Conservation (phyloP, 805 yeast species). For the Candida silvicultrix region DNA sequence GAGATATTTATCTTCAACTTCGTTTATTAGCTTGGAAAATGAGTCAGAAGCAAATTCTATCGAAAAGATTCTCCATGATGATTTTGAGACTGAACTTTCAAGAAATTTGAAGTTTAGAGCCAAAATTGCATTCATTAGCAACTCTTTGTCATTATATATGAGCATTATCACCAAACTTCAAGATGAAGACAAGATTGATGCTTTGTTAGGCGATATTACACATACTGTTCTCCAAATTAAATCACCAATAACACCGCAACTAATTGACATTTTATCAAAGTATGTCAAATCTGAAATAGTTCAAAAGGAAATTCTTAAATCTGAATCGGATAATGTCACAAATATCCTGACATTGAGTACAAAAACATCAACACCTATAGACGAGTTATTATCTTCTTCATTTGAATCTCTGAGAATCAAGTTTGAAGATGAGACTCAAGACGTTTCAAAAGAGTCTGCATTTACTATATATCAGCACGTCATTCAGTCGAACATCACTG, state of each 20-base stretch:
- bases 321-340: background rate
- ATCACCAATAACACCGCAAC: constrained; percentile 10
- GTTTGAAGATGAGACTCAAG: constrained; percentile 13
- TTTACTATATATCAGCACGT: constrained; percentile 23
- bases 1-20: constrained; percentile 14
- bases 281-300: constrained; percentile 11
- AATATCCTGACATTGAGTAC: background rate
- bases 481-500: constrained; percentile 17
- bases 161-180: constrained; percentile 11
- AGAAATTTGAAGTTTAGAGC: constrained; percentile 25
- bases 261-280: constrained; percentile 17
- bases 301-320: constrained; percentile 4
- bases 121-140: constrained; percentile 24
- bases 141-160: constrained; percentile 25
- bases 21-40: constrained; percentile 4
- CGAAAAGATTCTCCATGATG: constrained; percentile 23
- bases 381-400: constrained; percentile 10
- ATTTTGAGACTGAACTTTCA: constrained; percentile 21
- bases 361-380: constrained; percentile 6
- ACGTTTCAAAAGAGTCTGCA: constrained; percentile 13
- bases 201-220: constrained; percentile 5
- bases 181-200: background rate
- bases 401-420: constrained; percentile 13
- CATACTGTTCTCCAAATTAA: constrained; percentile 11
- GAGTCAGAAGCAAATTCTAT: constrained; percentile 20